Evolutionary conservation across 768 basidiomycete genomes (phyloP), one percentile per base, ranked within the genome.

Genomic region (Leucocoprinus leucothites): DNA sequence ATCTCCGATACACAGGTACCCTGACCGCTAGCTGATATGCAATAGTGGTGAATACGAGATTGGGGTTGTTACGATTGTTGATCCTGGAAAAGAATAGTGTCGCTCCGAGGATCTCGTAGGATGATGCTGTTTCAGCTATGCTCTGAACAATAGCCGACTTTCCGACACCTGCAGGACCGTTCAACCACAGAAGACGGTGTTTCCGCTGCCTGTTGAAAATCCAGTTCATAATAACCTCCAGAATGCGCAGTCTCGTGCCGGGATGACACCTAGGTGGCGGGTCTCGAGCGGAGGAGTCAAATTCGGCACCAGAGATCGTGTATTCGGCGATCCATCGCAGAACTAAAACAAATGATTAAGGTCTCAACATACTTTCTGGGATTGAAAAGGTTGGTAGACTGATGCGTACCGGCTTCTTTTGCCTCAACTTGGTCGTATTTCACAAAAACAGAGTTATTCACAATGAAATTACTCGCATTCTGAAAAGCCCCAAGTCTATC

Each of bases 131-230:
- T 26, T 51, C 41, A 14, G 51, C 41, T 16, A 43, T n/a, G 22
- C 24, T 51, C 26, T 51, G 51, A 8, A 43, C 19, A 4, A 51
- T 43, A 6, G 51, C 51, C 4, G 41, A 44, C 19, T 51, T 51
- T 24, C 49, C 28, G n/a, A 43, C 51, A 28, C 51, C 40, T 4
- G 51, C 51, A 3, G 51, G 26, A 21, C 51, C 41, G 3, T 51
- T 26, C 3, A 51, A 21, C 51, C 51, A 43, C n/a, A 51, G 19
- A 2, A 51, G n/a, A 19, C 3, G 25, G 18, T 22, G 8, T 13
- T 21, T 19, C 13, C 41, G 26, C 11, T 31, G 3, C 7, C 9
- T 5, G 25, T 31, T 18, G 1, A 14, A 7, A 21, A 43, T 11
- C 40, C 41, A 51, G n/a, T 43, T 24, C 1, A 8, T 14, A 28